These are phyloP conservation scores for Termitomyces sp. DNA, from an alignment of 768 basidiomycete genomes.

Conservation along the genomic window DNA sequence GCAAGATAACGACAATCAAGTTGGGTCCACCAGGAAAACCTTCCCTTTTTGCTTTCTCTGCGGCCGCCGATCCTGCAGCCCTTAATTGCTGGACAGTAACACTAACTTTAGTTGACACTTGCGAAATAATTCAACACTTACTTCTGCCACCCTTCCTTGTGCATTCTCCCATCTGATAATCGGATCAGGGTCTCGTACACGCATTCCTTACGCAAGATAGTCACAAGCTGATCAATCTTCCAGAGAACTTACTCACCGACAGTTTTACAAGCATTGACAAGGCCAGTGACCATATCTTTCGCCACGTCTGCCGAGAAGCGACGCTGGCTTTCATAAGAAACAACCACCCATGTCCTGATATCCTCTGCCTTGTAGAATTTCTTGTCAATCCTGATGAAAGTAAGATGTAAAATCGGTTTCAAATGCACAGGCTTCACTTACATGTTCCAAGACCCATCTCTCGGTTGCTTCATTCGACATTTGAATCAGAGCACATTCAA, in stretches of 20 bases:
- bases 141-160: constrained; percentile 49
- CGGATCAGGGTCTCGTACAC: constrained; percentile 40
- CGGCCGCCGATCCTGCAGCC: constrained; percentile 44
- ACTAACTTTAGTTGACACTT: background rate
- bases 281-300: constrained; percentile 48
- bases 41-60: constrained; percentile 26
- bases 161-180: constrained; percentile 54
- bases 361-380: constrained; percentile 51
- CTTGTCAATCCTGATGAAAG: constrained; percentile 57
- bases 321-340: constrained; percentile 54
- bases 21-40: constrained; percentile 41
- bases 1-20: constrained; percentile 67
- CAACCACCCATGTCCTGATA: constrained; percentile 60
- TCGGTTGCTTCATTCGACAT: constrained; percentile 42
- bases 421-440: constrained; percentile 28
- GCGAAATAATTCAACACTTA: constrained; percentile 15
- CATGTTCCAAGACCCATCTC: constrained; percentile 81
- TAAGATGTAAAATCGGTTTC: constrained; percentile 38
- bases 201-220: constrained; percentile 46
- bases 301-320: constrained; percentile 48
- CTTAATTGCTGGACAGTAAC: constrained; percentile 38
- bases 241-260: constrained; percentile 51
- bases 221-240: constrained; percentile 34
- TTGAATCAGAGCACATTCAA: constrained; percentile 3
- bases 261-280: constrained; percentile 42